A percentile compares a stretch with the other conserved stretches of the same genome.
Evolutionary conservation across 225 moss, liverwort and hornwort genomes (phyloP).

Genomic region (Climacium dendroides): DNA sequence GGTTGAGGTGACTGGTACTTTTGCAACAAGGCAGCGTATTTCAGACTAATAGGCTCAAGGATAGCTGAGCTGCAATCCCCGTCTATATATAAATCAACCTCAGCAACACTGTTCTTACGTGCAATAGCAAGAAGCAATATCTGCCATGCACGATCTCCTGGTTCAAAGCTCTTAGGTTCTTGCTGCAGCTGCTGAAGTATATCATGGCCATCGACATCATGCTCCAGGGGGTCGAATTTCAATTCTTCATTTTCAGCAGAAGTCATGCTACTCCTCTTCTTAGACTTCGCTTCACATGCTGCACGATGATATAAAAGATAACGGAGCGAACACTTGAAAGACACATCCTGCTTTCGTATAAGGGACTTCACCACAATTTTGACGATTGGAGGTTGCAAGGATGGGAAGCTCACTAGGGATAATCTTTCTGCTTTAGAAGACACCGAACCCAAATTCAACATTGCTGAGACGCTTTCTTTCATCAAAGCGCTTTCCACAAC

Average conservation of each 20-base stretch:
- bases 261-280: not conserved
- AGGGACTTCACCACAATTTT: slow-evolving; percentile 45
- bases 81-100: slow-evolving; percentile 27
- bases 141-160: slow-evolving; percentile 58
- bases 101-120: slow-evolving; percentile 31
- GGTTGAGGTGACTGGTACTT: not conserved
- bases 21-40: slow-evolving; percentile 42
- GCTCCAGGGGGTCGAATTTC: not conserved
- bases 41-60: slow-evolving; percentile 50
- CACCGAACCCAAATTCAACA: slow-evolving; percentile 8
- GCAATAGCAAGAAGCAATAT: slow-evolving; percentile 56
- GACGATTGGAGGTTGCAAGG: not conserved
- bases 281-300: not conserved
- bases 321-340: slow-evolving; percentile 8
- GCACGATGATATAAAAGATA: slow-evolving; percentile 10
- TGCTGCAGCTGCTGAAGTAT: slow-evolving; percentile 47
- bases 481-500: not conserved
- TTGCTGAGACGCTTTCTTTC: slow-evolving; percentile 11
- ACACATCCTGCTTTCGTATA: slow-evolving; percentile 9
- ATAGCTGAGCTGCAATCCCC: slow-evolving; percentile 31
- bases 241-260: not conserved
- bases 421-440: not conserved
- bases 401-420: not conserved
- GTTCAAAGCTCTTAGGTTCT: slow-evolving; percentile 13
- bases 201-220: slow-evolving; percentile 14